Evolutionary conservation across 2,329 filamentous ascomycete species (phyloP).

Genomic region (Aspergillus sp.): DNA sequence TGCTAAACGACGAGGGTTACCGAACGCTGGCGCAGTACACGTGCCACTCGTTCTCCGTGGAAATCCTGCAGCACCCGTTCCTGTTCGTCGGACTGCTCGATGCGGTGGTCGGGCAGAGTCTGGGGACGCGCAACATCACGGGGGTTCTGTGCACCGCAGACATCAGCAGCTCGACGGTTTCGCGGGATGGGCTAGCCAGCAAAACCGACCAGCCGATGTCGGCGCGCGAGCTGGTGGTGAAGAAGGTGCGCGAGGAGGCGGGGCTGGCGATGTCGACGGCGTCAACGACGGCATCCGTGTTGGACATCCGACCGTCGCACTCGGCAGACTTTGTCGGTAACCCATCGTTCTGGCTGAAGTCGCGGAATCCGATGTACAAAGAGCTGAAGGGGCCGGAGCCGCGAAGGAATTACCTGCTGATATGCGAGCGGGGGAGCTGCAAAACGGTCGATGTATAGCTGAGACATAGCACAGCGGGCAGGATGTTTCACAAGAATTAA

Average conservation of each 20-base stretch:
- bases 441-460: constrained; percentile 24
- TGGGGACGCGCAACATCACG: constrained; percentile 57
- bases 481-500: too few species aligned
- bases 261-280: constrained; percentile 24
- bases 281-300: constrained; percentile 22
- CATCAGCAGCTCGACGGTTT: constrained; percentile 6
- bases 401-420: constrained; percentile 29
- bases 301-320: constrained; percentile 28
- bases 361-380: constrained; percentile 28
- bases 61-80: constrained; percentile 88
- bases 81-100: constrained; percentile 75
- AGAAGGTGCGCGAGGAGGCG: constrained; percentile 26
- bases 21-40: constrained; percentile 60
- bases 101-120: constrained; percentile 61
- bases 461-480: neutral
- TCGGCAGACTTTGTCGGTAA: constrained; percentile 25
- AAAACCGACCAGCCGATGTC: constrained; percentile 15
- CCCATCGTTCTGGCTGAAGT: constrained; percentile 30
- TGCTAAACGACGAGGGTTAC: constrained; percentile 60
- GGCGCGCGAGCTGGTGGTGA: constrained; percentile 20
- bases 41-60: constrained; percentile 76
- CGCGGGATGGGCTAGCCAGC: constrained; percentile 8
- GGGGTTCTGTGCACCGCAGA: constrained; percentile 40
- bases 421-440: constrained; percentile 31
- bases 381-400: constrained; percentile 25